Base-by-base conservation (phyloP, 192 early-diverging fungal genomes). In the Coemansia javaensis region DNA sequence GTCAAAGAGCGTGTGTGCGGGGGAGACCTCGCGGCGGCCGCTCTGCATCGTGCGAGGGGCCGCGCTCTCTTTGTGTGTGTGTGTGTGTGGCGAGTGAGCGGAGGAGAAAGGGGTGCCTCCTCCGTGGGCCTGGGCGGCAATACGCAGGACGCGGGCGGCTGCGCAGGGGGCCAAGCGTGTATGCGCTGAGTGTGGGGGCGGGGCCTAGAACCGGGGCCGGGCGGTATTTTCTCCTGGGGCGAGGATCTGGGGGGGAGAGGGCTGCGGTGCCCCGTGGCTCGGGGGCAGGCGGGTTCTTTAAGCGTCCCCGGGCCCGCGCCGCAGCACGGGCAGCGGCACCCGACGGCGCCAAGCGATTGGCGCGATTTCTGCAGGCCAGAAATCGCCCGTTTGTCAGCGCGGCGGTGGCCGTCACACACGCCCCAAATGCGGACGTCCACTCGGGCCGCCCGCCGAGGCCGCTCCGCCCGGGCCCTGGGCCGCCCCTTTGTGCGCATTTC, bases 1-100 rank as follows among this genome's bases (percentile, higher is more conserved):
- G 37, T 72, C 68, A 2, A 53, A 55, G 17, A 72, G 52, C 18
- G 68, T 72, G 43, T 63, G 58, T 8, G 68, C 43, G 9, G 68
- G 68, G 18, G 68, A 72, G 27, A 72, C 61, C 44, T 72, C 68
- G 61, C 55, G 48, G 21, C 28, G 1, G 51, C 56, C 36, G 46
- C 49, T 51, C 10, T 72, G 56, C 68, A 64, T 71, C 5, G 7
- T 47, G n/a, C 54, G 21, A 1, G 0, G 0, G 10, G 14, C 1
- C 18, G 14, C 21, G n/a, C n/a, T n/a, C n/a, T n/a, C n/a, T n/a
- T 44, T 27, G 7, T 30, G 12, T 44, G 41, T 44, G 9, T 25
- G 3, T 33, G 44, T 45, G 10, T 33, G 15, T 46, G 31, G 44
- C 13, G 4, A 40, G 40, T 9, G 3, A 18, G 11, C 16, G 14